Evolutionary conservation across 768 basidiomycete genomes (phyloP).

Genomic region (Baorangia bicolor): DNA sequence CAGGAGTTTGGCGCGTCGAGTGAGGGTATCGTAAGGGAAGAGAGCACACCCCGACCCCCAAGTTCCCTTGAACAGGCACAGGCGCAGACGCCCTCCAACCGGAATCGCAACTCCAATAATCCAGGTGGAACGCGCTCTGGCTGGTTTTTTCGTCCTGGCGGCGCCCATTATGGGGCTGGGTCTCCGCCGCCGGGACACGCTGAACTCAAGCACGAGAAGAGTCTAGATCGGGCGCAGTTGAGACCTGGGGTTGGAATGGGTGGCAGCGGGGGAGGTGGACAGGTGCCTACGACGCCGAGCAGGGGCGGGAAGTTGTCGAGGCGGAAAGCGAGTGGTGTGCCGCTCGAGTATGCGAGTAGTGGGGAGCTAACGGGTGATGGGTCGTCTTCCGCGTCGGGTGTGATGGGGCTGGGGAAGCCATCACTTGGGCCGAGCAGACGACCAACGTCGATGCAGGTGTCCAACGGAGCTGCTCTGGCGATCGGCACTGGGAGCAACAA

Average conservation of each 20-base stretch:
- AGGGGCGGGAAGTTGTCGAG: conserved; percentile 21
- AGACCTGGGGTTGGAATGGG: conserved; percentile 14
- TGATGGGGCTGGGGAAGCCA: conserved; percentile 22
- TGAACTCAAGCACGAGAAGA: conserved; percentile 33
- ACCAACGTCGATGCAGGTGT: conserved; percentile 47
- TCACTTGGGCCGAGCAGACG: conserved; percentile 34
- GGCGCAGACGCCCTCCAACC: conserved; percentile 20
- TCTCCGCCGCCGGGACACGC: conserved; percentile 39
- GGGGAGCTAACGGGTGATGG: conserved; percentile 26
- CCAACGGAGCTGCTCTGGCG: conserved; percentile 19
- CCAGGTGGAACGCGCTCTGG: conserved; percentile 16
- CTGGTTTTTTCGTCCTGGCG: conserved; percentile 55
- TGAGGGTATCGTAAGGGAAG: conserved; percentile 15
- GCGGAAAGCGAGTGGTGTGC: conserved; percentile 25
- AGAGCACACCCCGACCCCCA: conserved; percentile 29
- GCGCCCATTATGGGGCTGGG: conserved; percentile 44
- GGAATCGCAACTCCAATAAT: conserved; percentile 16
- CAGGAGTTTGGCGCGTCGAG: conserved; percentile 19
- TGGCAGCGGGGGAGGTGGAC: neutral
- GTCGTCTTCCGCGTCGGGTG: conserved; percentile 21
- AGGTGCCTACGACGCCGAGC: conserved; percentile 28
- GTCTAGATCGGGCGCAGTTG: conserved; percentile 25
- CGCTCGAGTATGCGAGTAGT: conserved; percentile 25
- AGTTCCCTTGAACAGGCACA: conserved; percentile 23
- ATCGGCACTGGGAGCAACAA: conserved; percentile 9